Evolutionary conservation across 192 early-diverging fungal species (phyloP).

Genomic region (Coemansia sp.): DNA sequence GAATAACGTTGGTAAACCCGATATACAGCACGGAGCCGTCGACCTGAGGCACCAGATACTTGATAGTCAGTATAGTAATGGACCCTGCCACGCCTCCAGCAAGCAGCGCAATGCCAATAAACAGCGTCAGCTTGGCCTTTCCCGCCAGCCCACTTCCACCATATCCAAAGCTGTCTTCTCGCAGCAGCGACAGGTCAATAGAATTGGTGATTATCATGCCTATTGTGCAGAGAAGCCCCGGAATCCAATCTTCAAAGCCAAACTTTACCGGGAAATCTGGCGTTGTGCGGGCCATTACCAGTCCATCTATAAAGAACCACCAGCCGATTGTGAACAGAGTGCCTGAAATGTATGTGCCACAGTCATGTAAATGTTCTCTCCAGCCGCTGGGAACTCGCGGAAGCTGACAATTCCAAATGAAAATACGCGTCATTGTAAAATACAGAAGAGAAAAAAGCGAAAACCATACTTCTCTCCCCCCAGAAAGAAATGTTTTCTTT

Average conservation of each 20-base stretch:
- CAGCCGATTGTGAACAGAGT: constrained; percentile 54
- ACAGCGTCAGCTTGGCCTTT: constrained; percentile 54
- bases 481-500: neutral
- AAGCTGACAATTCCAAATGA: constrained; percentile 50
- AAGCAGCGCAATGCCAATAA: constrained; percentile 56
- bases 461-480: neutral
- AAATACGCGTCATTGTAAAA: constrained; percentile 40
- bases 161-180: constrained; percentile 53
- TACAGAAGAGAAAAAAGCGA: neutral
- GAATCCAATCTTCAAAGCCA: constrained; percentile 55
- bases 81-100: constrained; percentile 56
- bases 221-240: constrained; percentile 50
- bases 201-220: constrained; percentile 58
- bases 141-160: constrained; percentile 39
- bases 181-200: constrained; percentile 51
- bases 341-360: constrained; percentile 51
- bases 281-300: constrained; percentile 37
- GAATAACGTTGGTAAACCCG: constrained; percentile 53
- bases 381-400: constrained; percentile 42
- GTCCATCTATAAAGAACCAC: constrained; percentile 58
- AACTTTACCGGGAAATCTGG: constrained; percentile 30
- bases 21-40: constrained; percentile 39
- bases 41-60: constrained; percentile 54
- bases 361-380: constrained; percentile 44
- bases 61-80: constrained; percentile 51